phyloP scores from a whole-genome alignment of 495 filamentous ascomycete genomes.

The Podospora sp. region DNA sequence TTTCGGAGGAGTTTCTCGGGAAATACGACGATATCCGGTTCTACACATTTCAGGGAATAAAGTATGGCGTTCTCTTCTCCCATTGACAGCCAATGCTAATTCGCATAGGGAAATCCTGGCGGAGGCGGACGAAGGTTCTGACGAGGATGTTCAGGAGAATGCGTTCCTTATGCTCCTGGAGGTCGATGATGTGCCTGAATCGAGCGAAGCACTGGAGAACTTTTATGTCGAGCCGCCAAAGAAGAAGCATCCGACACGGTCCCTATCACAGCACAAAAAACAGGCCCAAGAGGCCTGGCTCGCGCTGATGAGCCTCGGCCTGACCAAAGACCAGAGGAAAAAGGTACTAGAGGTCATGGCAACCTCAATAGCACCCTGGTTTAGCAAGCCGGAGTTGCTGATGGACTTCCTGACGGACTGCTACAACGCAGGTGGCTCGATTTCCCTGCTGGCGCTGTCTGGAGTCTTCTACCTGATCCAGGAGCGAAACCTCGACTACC shows the following conservation, averaged over 20 bases:
- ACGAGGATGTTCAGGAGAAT: slow-evolving; percentile 51
- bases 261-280: slow-evolving; percentile 66
- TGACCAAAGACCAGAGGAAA: slow-evolving; percentile 77
- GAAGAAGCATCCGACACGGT: slow-evolving; percentile 54
- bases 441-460: slow-evolving; percentile 83
- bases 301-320: slow-evolving; percentile 66
- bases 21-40: slow-evolving; percentile 83
- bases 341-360: slow-evolving; percentile 72
- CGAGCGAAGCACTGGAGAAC: slow-evolving; percentile 63
- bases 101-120: slow-evolving; percentile 41
- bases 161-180: slow-evolving; percentile 65
- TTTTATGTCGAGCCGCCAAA: slow-evolving; percentile 62
- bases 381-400: slow-evolving; percentile 79
- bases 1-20: slow-evolving; percentile 73
- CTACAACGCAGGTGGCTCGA: slow-evolving; percentile 82
- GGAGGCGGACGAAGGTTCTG: slow-evolving; percentile 40
- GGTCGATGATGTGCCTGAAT: slow-evolving; percentile 63
- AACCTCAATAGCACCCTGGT: slow-evolving; percentile 80
- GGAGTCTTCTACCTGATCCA: slow-evolving; percentile 95
- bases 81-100: slow-evolving; percentile 21
- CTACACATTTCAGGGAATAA: slow-evolving; percentile 70
- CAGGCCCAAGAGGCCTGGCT: slow-evolving; percentile 86
- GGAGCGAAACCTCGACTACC: slow-evolving; percentile 93
- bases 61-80: slow-evolving; percentile 52
- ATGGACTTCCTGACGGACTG: slow-evolving; percentile 97